A percentile compares a stretch with the other conserved stretches of the same genome.
phyloP scores from a whole-genome alignment of 805 yeast species.

The Teunomyces atbi region DNA sequence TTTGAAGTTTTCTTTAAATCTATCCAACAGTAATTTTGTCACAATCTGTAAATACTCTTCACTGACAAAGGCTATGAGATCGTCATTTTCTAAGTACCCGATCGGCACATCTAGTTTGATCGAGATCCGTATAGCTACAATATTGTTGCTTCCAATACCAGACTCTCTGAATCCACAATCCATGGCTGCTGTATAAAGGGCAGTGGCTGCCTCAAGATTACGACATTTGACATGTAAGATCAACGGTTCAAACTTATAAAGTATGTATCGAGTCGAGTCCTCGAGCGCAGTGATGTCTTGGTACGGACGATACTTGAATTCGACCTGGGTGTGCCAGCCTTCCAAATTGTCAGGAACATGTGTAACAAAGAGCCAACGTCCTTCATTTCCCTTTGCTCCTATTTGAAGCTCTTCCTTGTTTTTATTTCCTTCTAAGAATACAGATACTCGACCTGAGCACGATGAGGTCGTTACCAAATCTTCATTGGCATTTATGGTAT shows the following conservation, averaged over 20 bases:
- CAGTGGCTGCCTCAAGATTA: conserved; percentile 54
- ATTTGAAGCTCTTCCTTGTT: conserved; percentile 34
- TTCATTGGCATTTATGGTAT: conserved; percentile 57
- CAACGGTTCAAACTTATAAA: conserved; percentile 82
- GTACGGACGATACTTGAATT: conserved; percentile 14
- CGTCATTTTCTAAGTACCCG: conserved; percentile 45
- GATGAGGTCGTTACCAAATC: conserved; percentile 85
- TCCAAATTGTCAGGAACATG: conserved; percentile 54
- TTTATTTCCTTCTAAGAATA: conserved; percentile 74
- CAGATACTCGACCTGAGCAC: conserved; percentile 84
- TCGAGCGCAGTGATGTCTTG: conserved; percentile 6
- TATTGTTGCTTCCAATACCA: conserved; percentile 76
- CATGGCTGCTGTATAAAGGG: conserved; percentile 69
- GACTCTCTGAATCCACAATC: conserved; percentile 83
- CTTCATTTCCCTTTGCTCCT: conserved; percentile 86
- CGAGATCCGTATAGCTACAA: conserved; percentile 76
- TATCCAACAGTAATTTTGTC: conserved; percentile 54
- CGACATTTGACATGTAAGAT: conserved; percentile 83
- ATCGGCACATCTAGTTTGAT: conserved; percentile 76
- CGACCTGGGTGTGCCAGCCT: conserved; percentile 46
- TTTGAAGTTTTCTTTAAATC: conserved; percentile 64
- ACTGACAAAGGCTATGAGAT: conserved; percentile 46
- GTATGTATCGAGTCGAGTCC: conserved; percentile 48
- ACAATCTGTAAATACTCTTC: conserved; percentile 50
- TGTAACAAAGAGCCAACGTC: conserved; percentile 78